Conservation (phyloP, 371 early-diverging fungal species). For the Batrachochytrium dendrobatidis region DNA sequence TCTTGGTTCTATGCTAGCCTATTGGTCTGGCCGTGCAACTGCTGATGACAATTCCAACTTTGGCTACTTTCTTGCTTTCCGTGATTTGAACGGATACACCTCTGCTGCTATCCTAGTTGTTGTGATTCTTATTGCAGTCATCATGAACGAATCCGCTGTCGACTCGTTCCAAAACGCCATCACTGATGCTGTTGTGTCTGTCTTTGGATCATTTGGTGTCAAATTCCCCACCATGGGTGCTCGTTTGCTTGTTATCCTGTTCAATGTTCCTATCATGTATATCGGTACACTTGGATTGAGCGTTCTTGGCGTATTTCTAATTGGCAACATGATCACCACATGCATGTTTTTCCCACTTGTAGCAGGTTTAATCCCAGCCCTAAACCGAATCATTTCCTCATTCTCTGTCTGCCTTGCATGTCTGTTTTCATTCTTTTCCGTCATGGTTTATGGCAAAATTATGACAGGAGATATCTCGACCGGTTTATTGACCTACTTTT, state of each 20-base stretch:
- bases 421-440: slow-evolving; percentile 38
- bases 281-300: slow-evolving; percentile 27
- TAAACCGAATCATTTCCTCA: slow-evolving; percentile 20
- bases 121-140: slow-evolving; percentile 35
- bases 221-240: slow-evolving; percentile 33
- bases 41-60: slow-evolving; percentile 25
- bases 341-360: slow-evolving; percentile 42
- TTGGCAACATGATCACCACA: slow-evolving; percentile 49
- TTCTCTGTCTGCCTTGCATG: slow-evolving; percentile 38
- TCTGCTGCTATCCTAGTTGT: slow-evolving; percentile 37
- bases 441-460: slow-evolving; percentile 35
- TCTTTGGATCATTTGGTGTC: slow-evolving; percentile 29
- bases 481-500: slow-evolving; percentile 34
- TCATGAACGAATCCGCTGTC: slow-evolving; percentile 51
- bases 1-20: slow-evolving; percentile 48
- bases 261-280: slow-evolving; percentile 50
- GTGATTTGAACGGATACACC: slow-evolving; percentile 15
- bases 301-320: slow-evolving; percentile 42
- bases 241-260: slow-evolving; percentile 38
- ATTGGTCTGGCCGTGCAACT: slow-evolving; percentile 39
- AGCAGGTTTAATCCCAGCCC: slow-evolving; percentile 37
- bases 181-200: slow-evolving; percentile 41
- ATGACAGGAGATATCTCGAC: slow-evolving; percentile 23
- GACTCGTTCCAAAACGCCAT: slow-evolving; percentile 54
- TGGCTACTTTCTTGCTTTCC: slow-evolving; percentile 44